Evolutionary conservation across 2,329 filamentous ascomycete genomes (phyloP).

Genomic region (Akanthomyces uredinophilus): DNA sequence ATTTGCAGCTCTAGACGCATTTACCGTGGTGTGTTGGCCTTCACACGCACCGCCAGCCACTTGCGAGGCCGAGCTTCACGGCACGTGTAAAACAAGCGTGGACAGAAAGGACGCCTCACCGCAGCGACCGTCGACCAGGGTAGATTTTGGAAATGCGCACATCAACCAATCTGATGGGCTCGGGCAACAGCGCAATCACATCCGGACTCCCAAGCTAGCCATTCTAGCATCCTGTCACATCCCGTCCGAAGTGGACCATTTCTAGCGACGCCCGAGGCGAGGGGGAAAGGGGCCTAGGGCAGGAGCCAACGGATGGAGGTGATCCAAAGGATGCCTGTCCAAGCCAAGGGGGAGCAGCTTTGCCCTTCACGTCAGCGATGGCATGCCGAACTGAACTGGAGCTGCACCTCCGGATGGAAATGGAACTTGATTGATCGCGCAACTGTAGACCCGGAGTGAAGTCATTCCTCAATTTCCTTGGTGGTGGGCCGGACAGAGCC

Average conservation of each 20-base stretch:
- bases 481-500: not conserved
- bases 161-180: slow-evolving; percentile 12
- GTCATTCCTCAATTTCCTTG: not conserved
- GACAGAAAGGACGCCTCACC: slow-evolving; percentile 13
- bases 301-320: not conserved
- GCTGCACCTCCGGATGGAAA: not conserved
- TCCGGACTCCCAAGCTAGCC: not conserved
- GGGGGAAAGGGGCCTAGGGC: not conserved
- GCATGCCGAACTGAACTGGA: not conserved
- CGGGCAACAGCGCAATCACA: slow-evolving; percentile 9
- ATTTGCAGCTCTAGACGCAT: not conserved
- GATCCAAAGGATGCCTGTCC: not conserved
- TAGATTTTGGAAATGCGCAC: not conserved
- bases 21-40: not conserved
- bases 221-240: slow-evolving; percentile 8
- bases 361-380: not conserved
- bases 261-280: not conserved
- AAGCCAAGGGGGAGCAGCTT: not conserved
- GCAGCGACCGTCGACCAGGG: slow-evolving; percentile 4
- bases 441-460: not conserved
- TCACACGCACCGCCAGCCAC: not conserved
- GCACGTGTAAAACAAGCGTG: slow-evolving; percentile 8
- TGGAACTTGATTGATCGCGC: not conserved
- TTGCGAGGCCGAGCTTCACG: not conserved
- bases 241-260: slow-evolving; percentile 10